Evolutionary conservation across 768 basidiomycete species (phyloP), one percentile per base, ranked within the genome.

Genomic region (Pisolithus microcarpus): DNA sequence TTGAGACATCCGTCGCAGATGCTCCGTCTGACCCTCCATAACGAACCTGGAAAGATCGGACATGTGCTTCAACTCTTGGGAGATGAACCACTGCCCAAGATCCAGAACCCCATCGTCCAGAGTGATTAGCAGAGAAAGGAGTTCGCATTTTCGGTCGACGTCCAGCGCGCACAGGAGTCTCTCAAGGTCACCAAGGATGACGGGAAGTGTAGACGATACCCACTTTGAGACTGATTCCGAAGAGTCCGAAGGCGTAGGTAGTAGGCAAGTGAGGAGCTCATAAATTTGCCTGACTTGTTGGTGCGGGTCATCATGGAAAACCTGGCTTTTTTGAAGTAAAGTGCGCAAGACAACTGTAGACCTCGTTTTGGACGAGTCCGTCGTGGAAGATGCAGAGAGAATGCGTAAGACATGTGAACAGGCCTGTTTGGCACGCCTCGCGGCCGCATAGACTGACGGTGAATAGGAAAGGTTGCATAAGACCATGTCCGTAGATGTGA

Each of bases 31-130:
- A 8, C 52, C 39, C 31, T 56, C 54, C 13, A 67, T 62, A 42
- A 81, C 61, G 2, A 56, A 54, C 46, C 70, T 68, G 19, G 81
- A 65, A 19, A 66, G 60, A 11, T 62, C 63, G 7, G 65, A 65
- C 42, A 85, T 65, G n/a, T 72, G 66, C 61, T 78, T 80, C 52
- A 85, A 58, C 53, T 86, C 84, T 55, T 84, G 79, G n/a, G 67
- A 58, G 8, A 91, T 57, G 23, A 90, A 58, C 85, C 86, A 91
- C 52, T 85, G 82, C 39, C 58, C 61, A 8, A 65, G 13, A 15
- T 56, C 49, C 10, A 65, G 34, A 10, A 72, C 63, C 2, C 78
- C 80, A 5, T 71, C 63, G 55, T 91, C 88, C 13, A 89, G 64
- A 16, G 63, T 69, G 19, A 77, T 69, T 3, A 90, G 71, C 5